Conservation (phyloP, 805 yeast genomes). For the Wickerhamiella hasegawae region DNA sequence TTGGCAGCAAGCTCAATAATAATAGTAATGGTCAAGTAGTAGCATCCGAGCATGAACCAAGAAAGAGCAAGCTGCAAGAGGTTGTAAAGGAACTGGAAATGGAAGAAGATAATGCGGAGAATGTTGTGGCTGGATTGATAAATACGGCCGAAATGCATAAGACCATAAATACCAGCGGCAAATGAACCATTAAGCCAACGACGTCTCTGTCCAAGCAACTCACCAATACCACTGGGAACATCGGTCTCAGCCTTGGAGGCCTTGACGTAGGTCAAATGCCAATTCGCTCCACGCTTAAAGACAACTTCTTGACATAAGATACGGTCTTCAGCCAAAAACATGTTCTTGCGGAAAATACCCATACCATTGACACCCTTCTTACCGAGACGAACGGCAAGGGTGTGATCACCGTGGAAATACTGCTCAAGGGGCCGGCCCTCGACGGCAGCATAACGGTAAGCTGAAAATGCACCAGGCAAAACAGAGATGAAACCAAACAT, state of each 20-base stretch:
- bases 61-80: conserved; percentile 36
- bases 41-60: conserved; percentile 51
- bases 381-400: conserved; percentile 30
- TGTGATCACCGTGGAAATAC: conserved; percentile 50
- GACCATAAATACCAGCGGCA: conserved; percentile 41
- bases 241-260: conserved; percentile 53
- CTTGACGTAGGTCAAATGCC: conserved; percentile 50
- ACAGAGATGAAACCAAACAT: conserved; percentile 50
- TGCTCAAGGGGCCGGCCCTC: conserved; percentile 51
- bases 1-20: conserved; percentile 33
- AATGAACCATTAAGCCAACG: conserved; percentile 59
- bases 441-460: conserved; percentile 43
- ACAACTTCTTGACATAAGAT: conserved; percentile 50
- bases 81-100: conserved; percentile 41
- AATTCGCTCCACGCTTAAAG: conserved; percentile 38
- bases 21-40: conserved; percentile 45
- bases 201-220: conserved; percentile 47
- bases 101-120: conserved; percentile 34
- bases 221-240: conserved; percentile 47
- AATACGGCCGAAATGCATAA: conserved; percentile 38
- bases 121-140: conserved; percentile 40
- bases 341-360: conserved; percentile 48
- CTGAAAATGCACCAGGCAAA: conserved; percentile 55
- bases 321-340: conserved; percentile 58
- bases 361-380: conserved; percentile 42